These are phyloP conservation scores for Saccharomyces pastorianus DNA, from an alignment of 1,139 yeast genomes.

Conservation along the genomic window DNA sequence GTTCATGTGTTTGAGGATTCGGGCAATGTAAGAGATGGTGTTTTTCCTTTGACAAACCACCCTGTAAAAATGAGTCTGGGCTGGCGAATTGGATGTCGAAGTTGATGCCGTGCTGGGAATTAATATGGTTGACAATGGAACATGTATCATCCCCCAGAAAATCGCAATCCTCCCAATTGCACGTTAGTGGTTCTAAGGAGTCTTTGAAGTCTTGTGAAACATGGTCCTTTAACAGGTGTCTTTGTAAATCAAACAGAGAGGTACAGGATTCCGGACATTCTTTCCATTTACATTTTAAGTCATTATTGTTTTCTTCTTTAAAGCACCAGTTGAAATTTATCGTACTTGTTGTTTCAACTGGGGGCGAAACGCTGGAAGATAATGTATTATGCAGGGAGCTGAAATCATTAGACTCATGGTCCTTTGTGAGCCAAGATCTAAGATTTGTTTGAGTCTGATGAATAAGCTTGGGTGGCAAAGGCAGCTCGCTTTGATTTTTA, in stretches of 20 bases:
- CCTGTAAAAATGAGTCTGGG: conserved; percentile 1
- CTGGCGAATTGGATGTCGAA: conserved; percentile 27
- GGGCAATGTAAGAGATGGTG: conserved; percentile 14
- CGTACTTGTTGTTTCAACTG: too few relatives aligned
- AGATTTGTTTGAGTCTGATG: too few relatives aligned
- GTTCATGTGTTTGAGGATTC: conserved; percentile 2
- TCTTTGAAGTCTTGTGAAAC: conserved; percentile 23
- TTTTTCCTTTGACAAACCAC: conserved; percentile 12
- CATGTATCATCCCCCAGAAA: conserved; percentile 46
- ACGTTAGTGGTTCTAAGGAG: conserved; percentile 22
- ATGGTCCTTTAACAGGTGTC: conserved; percentile 55
- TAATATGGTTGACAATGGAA: conserved; percentile 52
- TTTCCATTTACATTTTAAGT: conserved; percentile 47
- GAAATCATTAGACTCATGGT: too few relatives aligned
- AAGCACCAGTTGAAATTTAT: conserved; percentile 33
- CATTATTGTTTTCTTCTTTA: conserved; percentile 19
- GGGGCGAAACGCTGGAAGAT: too few relatives aligned
- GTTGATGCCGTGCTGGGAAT: conserved; percentile 41
- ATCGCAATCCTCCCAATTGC: conserved; percentile 71
- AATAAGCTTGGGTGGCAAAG: too few relatives aligned
- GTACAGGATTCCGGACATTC: conserved; percentile 38
- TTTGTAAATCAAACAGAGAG: conserved; percentile 41
- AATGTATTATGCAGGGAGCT: too few relatives aligned
- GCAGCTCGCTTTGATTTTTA: too few relatives aligned
- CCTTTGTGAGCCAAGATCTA: too few relatives aligned